These are phyloP conservation scores for Gossypium davidsonii DNA, from an alignment of 441 rosid species.

Conservation along the genomic window DNA sequence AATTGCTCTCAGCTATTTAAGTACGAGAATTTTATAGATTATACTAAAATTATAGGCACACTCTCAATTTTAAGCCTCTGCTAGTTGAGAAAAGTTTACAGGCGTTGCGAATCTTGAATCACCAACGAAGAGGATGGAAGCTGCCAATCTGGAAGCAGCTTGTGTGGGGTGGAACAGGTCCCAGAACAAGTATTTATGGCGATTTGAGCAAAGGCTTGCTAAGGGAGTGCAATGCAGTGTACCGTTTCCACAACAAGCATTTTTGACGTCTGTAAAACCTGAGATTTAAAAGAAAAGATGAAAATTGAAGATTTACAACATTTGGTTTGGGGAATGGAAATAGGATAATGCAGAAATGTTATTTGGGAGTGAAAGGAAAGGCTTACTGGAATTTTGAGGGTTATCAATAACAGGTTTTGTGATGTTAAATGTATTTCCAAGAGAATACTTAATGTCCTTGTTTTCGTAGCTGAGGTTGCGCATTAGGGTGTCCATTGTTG, in stretches of 20 bases:
- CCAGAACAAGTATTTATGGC: conserved; percentile 43
- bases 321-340: background rate
- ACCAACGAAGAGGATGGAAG: conserved; percentile 39
- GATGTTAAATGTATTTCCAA: conserved; percentile 45
- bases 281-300: background rate
- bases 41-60: background rate
- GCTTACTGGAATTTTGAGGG: conserved; percentile 33
- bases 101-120: conserved; percentile 34
- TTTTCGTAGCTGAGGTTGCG: conserved; percentile 33
- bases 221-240: conserved; percentile 20
- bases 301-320: background rate
- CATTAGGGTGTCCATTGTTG: conserved; percentile 18
- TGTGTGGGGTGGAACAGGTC: conserved; percentile 43
- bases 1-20: background rate
- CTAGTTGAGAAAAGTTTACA: conserved; percentile 39
- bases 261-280: conserved; percentile 36
- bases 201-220: conserved; percentile 29
- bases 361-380: background rate
- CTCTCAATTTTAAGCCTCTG: conserved; percentile 15
- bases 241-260: conserved; percentile 44
- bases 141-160: conserved; percentile 43
- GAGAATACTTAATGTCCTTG: conserved; percentile 36
- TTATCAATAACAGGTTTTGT: conserved; percentile 33
- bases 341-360: background rate
- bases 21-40: background rate